These are phyloP conservation scores for Posidonia oceanica DNA, from an alignment of 116 monocot species.

Conservation along the genomic window DNA sequence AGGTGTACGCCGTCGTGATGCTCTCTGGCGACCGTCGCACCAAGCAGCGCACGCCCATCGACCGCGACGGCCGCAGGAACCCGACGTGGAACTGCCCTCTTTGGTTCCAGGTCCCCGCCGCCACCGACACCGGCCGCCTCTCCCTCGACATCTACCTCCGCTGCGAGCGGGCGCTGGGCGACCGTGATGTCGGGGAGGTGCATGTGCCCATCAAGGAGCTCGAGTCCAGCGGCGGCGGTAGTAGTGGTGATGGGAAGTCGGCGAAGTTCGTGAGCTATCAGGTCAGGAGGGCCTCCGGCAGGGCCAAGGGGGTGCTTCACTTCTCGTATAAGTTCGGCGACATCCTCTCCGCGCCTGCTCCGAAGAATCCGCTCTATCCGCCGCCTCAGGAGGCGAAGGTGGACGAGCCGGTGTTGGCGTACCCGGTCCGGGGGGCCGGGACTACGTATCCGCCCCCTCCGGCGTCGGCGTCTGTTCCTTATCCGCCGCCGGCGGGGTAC, in stretches of 20 bases:
- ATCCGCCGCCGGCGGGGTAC: not conserved
- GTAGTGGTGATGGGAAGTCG: not conserved
- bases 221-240: slow-evolving; percentile 5
- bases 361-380: not conserved
- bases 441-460: slow-evolving; percentile 5
- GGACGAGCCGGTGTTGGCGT: slow-evolving; percentile 32
- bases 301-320: slow-evolving; percentile 20
- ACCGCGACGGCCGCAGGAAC: slow-evolving; percentile 27
- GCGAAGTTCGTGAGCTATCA: slow-evolving; percentile 23
- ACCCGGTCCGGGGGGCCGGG: slow-evolving; percentile 16
- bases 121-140: not conserved
- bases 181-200: slow-evolving; percentile 28
- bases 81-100: slow-evolving; percentile 46
- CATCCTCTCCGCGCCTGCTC: not conserved
- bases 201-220: slow-evolving; percentile 25
- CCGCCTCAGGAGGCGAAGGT: slow-evolving; percentile 1
- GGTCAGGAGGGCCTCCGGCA: slow-evolving; percentile 17
- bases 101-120: slow-evolving; percentile 31
- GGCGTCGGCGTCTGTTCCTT: not conserved
- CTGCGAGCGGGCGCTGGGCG: slow-evolving; percentile 16
- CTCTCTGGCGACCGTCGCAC: slow-evolving; percentile 10
- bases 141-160: slow-evolving; percentile 30
- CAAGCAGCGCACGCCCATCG: slow-evolving; percentile 12
- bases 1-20: slow-evolving; percentile 12
- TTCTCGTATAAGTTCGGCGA: slow-evolving; percentile 32